Percentiles rank a stretch among this genome's conserved stretches.
Conservation (phyloP, 352 stramenopile species). For the Phytophthora multivora region DNA sequence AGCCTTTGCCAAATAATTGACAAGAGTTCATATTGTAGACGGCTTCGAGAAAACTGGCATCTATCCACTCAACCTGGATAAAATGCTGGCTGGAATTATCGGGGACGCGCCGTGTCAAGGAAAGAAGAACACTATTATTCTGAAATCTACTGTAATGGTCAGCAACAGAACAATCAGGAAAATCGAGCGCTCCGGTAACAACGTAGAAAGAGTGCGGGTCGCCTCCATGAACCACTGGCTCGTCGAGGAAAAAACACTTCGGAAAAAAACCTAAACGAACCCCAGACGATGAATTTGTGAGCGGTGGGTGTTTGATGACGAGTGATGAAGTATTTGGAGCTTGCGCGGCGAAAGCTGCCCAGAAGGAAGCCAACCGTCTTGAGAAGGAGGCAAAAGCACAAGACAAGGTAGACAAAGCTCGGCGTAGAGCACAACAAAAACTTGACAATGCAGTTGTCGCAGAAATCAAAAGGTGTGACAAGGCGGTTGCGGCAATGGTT, state of each 20-base stretch:
- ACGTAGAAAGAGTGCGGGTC: neutral
- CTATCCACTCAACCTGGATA: neutral
- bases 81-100: neutral
- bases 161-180: neutral
- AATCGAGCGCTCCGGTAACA: neutral
- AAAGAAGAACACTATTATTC: neutral
- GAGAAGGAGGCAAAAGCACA: neutral
- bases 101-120: neutral
- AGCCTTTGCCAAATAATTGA: neutral
- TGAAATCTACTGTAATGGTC: neutral
- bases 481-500: too few species aligned
- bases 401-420: too few species aligned
- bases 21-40: neutral
- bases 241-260: neutral
- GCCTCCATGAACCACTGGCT: neutral
- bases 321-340: neutral
- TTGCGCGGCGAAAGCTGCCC: neutral
- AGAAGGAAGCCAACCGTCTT: neutral
- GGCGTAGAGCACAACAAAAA: neutral
- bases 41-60: neutral
- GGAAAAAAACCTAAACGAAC: neutral
- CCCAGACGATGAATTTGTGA: neutral
- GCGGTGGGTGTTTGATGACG: neutral
- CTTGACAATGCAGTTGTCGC: neutral
- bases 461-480: neutral